A percentile compares a stretch with the other conserved stretches of the same genome.
Evolutionary conservation across 2,329 filamentous ascomycete genomes (phyloP).

Genomic region (Neofusicoccum umdonicola): DNA sequence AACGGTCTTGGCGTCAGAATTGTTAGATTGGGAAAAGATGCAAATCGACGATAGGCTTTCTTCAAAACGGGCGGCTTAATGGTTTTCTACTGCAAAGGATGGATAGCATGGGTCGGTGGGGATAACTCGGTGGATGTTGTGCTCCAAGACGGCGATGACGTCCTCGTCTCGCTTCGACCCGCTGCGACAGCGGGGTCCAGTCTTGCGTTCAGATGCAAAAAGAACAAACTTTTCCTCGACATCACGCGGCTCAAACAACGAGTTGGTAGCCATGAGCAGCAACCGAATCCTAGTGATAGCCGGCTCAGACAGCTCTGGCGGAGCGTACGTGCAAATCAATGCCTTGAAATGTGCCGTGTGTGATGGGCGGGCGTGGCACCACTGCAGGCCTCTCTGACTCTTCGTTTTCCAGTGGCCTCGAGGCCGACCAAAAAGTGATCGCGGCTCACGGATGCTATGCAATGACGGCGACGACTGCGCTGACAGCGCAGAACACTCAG

Average conservation of each 20-base stretch:
- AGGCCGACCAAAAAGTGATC: slow-evolving; percentile 94
- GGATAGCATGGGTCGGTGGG: not conserved
- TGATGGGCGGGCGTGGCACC: not conserved
- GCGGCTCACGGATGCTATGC: slow-evolving; percentile 91
- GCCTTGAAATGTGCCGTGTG: not conserved
- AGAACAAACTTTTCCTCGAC: slow-evolving; percentile 3
- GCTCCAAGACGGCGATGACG: not conserved
- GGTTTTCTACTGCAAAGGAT: not conserved
- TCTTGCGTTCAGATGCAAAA: not conserved
- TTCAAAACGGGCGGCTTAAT: not conserved
- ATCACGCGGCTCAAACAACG: slow-evolving; percentile 7
- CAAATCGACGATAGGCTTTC: not conserved
- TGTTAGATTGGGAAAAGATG: not conserved
- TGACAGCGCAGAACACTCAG: slow-evolving; percentile 93
- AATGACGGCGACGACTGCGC: slow-evolving; percentile 90
- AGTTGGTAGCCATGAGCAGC: slow-evolving; percentile 25
- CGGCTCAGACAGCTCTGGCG: slow-evolving; percentile 86
- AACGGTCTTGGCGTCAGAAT: not conserved
- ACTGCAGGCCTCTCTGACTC: slow-evolving; percentile 1
- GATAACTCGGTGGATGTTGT: not conserved
- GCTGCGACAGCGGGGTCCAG: slow-evolving; percentile 3
- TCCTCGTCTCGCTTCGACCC: slow-evolving; percentile 8
- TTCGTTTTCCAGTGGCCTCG: slow-evolving; percentile 66
- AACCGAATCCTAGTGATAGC: slow-evolving; percentile 74
- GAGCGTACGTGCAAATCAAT: slow-evolving; percentile 62